Evolutionary conservation across 768 basidiomycete genomes (phyloP).

Genomic region (Collybia nuda): DNA sequence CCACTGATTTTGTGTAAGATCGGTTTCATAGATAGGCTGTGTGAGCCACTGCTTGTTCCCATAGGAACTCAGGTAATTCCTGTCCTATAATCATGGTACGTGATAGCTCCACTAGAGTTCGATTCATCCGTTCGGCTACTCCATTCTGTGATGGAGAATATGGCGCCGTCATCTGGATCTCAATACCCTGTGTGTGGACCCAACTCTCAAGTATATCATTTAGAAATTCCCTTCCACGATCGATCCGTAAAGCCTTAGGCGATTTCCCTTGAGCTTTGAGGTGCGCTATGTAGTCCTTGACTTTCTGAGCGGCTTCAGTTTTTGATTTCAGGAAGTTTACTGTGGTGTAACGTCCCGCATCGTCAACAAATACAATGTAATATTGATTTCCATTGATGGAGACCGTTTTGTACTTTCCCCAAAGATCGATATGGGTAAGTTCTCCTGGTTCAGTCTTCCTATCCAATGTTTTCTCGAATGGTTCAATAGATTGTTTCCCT

Average conservation of each 20-base stretch:
- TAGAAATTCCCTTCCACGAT: constrained; percentile 1
- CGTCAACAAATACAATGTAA: constrained; percentile 6
- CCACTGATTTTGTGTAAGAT: background rate
- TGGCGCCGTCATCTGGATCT: constrained; percentile 22
- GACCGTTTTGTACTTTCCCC: constrained; percentile 4
- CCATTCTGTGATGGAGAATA: constrained; percentile 33
- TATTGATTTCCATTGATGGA: constrained; percentile 9
- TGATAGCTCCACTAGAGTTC: constrained; percentile 10
- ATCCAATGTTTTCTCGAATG: background rate
- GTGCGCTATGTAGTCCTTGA: background rate
- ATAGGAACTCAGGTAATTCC: constrained; percentile 4
- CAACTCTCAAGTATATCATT: background rate
- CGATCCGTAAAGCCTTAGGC: background rate
- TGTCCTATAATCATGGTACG: constrained; percentile 5
- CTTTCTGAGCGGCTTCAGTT: background rate
- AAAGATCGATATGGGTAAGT: constrained; percentile 8
- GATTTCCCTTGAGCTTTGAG: background rate
- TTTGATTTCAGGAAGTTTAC: constrained; percentile 1
- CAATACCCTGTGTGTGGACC: constrained; percentile 22
- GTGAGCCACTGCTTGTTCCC: background rate
- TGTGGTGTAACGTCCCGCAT: background rate
- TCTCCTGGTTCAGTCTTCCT: constrained; percentile 2
- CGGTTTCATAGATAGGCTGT: constrained; percentile 1
- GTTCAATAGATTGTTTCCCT: background rate
- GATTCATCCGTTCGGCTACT: constrained; percentile 27